Evolutionary conservation across 805 yeast genomes (phyloP), one percentile per base, ranked within the genome.

Genomic region (Scheffersomyces coipomensis): DNA sequence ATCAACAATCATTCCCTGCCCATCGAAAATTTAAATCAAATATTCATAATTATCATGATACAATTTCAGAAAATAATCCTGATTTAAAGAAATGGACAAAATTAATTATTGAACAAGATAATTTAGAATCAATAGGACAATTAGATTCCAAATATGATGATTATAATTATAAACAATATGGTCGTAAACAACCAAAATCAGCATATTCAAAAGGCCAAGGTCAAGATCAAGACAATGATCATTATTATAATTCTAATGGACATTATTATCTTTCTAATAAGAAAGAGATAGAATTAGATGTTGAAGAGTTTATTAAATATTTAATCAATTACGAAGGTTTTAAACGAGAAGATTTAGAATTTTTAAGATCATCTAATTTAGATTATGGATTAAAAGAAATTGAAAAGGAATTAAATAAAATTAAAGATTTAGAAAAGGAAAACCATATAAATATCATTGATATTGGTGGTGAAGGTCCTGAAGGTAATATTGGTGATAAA

Each of bases 331-430:
- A 48, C 22, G 55, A 64, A 34, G 63, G 64, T 15, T 68, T 66
- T 39, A 37, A 43, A 5, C 36, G 39, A 5, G 37, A 44, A 10
- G 66, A 63, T 34, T 52, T 66, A 38, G 48, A 47, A 19, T 62
- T 64, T 39, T 52, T 66, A 24, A 47, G 42, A 33, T 46, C 44
- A 12, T 45, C 41, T n/a, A 49, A 57, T 21, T 43, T 65, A 35
- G 69, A 67, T 47, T 56, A 62, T 43, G 71, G 71, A 4, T 48
- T 58, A n/a, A 64, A 61, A 7, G 63, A 65, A 36, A 68, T 68
- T 32, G 71, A 68, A 37, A 41, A 46, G 22, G 71, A 65, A 46
- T 56, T 68, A 37, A 47, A 64, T 19, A 60, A 51, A 32, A 56
- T 67, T 37, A 54, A 49, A 15, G 58, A 59, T 4, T 15, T 27